These are phyloP conservation scores for Penicillium canariense DNA, from an alignment of 495 filamentous ascomycete genomes.

Conservation along the genomic window DNA sequence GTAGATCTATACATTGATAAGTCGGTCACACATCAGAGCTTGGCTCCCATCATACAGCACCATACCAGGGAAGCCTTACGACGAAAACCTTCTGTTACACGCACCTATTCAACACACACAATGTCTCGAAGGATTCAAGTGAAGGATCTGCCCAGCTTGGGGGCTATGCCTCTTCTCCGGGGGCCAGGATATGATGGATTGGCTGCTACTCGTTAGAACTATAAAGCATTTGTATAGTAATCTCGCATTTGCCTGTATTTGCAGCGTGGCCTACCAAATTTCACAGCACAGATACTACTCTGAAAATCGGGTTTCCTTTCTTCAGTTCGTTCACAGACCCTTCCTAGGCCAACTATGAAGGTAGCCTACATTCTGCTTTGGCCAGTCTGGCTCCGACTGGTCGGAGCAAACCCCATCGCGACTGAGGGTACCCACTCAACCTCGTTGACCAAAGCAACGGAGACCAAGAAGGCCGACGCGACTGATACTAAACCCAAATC, in stretches of 20 bases:
- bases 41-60: no score
- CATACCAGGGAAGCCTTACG: no score
- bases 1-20: no score
- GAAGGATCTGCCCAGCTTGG: neutral
- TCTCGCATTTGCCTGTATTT: no score
- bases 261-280: no score
- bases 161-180: neutral
- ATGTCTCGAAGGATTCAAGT: neutral
- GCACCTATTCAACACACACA: neutral
- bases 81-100: no score
- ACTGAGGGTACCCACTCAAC: neutral
- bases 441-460: neutral
- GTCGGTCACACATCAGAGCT: no score
- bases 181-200: neutral
- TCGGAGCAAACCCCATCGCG: neutral
- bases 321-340: neutral
- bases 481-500: neutral
- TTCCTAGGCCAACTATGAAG: neutral
- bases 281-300: no score
- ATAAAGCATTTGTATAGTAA: neutral
- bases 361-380: neutral
- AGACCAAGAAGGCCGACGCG: neutral
- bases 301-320: no score
- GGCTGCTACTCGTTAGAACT: neutral
- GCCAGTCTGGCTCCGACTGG: neutral